phyloP scores from a whole-genome alignment of 371 early-diverging fungal species.

The Rhizomucor pusillus region DNA sequence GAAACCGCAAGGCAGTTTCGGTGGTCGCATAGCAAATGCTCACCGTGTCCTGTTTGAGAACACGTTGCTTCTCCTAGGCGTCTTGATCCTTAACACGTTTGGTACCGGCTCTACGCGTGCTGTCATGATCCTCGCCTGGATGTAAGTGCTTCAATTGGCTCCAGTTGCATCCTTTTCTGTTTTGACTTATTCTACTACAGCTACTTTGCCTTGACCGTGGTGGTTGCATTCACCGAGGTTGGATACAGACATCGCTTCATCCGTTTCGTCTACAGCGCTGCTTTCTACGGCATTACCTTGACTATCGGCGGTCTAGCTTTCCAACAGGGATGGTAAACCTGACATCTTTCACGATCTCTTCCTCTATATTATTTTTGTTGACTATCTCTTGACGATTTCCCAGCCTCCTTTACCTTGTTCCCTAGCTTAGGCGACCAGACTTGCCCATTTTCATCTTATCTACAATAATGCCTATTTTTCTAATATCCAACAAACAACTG shows the following conservation, averaged over 20 bases:
- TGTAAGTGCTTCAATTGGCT: constrained; percentile 9
- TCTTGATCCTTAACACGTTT: constrained; percentile 41
- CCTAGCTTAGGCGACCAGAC: no score
- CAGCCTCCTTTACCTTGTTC: no score
- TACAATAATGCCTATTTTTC: no score
- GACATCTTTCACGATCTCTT: no score
- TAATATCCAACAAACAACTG: no score
- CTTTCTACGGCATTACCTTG: constrained; percentile 37
- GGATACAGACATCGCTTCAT: constrained; percentile 35
- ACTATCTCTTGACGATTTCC: no score
- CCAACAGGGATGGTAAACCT: constrained; percentile 27
- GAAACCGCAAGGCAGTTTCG: constrained; percentile 8
- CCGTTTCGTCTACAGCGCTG: constrained; percentile 32
- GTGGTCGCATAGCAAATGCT: constrained; percentile 18
- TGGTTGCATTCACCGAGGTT: constrained; percentile 35
- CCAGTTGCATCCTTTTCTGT: not conserved
- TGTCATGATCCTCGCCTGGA: constrained; percentile 48
- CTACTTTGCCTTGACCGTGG: constrained; percentile 40
- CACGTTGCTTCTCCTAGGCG: constrained; percentile 32
- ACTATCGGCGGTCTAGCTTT: constrained; percentile 42
- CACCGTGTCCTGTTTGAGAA: constrained; percentile 39
- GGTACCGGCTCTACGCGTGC: constrained; percentile 42
- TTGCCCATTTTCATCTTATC: no score
- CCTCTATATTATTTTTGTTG: no score
- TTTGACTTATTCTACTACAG: constrained; percentile 3